phyloP scores from a whole-genome alignment of 1,284 basidiomycete genomes.

The Polyporus tsugae region DNA sequence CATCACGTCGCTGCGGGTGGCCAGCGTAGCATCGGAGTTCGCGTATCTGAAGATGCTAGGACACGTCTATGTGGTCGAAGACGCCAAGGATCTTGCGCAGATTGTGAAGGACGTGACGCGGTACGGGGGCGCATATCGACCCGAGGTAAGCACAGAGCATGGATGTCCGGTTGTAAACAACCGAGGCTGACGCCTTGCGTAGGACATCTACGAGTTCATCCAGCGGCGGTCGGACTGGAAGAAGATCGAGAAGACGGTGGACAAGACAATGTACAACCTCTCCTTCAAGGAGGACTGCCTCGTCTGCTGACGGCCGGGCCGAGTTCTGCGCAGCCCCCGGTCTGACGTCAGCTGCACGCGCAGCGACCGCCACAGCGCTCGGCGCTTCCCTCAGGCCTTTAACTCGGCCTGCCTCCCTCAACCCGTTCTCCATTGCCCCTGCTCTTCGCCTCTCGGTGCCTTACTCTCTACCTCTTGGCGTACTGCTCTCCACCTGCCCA shows the following conservation, averaged over 20 bases:
- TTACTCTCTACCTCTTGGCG: not conserved
- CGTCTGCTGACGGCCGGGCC: slow-evolving; percentile 46
- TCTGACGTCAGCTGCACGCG: slow-evolving; percentile 24
- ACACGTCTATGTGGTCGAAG: slow-evolving; percentile 92
- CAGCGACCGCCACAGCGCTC: slow-evolving; percentile 20
- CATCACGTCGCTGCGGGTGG: slow-evolving; percentile 78
- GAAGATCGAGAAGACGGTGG: slow-evolving; percentile 94
- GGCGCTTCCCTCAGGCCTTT: not conserved
- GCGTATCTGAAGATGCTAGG: slow-evolving; percentile 96
- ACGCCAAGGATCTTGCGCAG: slow-evolving; percentile 93
- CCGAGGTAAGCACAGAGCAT: slow-evolving; percentile 68
- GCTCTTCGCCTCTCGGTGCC: not conserved
- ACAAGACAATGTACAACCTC: slow-evolving; percentile 95
- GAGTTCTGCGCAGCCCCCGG: not conserved
- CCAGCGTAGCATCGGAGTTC: slow-evolving; percentile 84
- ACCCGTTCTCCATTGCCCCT: not conserved
- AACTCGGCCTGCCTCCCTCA: not conserved
- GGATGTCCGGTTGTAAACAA: not conserved
- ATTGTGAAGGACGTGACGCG: slow-evolving; percentile 94
- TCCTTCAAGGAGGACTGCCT: slow-evolving; percentile 93
- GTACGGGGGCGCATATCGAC: slow-evolving; percentile 91
- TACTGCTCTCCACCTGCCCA: not conserved
- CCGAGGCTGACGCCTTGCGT: slow-evolving; percentile 8
- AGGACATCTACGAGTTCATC: slow-evolving; percentile 95
- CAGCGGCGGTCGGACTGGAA: slow-evolving; percentile 96